phyloP scores from a whole-genome alignment of 306 rosid genomes.

The Delonix regia region DNA sequence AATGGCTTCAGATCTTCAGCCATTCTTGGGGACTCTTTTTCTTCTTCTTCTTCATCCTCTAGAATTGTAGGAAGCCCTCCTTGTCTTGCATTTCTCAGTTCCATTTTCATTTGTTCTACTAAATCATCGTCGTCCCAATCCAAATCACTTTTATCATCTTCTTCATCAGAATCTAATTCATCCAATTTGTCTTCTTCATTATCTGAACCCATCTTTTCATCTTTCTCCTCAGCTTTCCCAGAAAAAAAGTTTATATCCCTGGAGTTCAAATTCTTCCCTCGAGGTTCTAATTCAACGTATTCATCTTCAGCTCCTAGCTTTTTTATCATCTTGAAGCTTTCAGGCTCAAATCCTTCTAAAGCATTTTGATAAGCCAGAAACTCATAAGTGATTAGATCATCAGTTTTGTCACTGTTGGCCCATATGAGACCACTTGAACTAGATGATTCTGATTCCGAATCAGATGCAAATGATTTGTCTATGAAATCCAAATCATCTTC shows the following conservation, averaged over 20 bases:
- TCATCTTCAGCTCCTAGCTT: constrained; percentile 32
- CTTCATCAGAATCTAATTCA: constrained; percentile 31
- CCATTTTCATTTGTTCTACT: constrained; percentile 62
- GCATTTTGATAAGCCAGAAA: constrained; percentile 39
- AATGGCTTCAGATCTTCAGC: constrained; percentile 52
- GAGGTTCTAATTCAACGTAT: constrained; percentile 45
- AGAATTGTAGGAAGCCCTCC: constrained; percentile 76
- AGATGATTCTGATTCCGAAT: constrained; percentile 51
- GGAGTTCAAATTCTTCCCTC: neutral
- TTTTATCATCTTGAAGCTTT: neutral
- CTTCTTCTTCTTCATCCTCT: constrained; percentile 65
- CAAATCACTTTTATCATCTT: constrained; percentile 35
- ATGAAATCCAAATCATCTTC: constrained; percentile 45
- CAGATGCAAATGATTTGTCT: constrained; percentile 44
- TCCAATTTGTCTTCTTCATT: constrained; percentile 17
- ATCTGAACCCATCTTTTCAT: constrained; percentile 5
- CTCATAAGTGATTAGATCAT: constrained; percentile 42
- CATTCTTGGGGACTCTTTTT: constrained; percentile 41
- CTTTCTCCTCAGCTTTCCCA: neutral
- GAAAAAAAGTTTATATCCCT: neutral
- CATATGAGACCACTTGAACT: constrained; percentile 21
- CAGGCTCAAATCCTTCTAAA: constrained; percentile 24
- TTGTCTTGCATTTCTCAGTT: constrained; percentile 58
- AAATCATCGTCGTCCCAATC: constrained; percentile 61
- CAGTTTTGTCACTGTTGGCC: constrained; percentile 33